Evolutionary conservation across 2,329 filamentous ascomycete genomes (phyloP), one percentile per base, ranked within the genome.

Genomic region (Xylariaceae sp.): DNA sequence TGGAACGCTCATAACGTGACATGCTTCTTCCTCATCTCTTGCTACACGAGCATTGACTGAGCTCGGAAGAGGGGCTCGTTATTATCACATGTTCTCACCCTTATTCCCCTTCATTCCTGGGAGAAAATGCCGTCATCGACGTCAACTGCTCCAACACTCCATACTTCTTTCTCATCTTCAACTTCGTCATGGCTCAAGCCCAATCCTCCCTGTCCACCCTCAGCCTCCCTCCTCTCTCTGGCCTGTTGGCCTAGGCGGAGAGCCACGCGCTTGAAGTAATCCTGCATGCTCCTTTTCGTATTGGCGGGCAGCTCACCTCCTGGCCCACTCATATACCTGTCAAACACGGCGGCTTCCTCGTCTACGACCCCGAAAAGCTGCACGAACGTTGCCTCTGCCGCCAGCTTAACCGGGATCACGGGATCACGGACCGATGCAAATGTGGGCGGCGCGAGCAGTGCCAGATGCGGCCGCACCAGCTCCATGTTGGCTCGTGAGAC

Each of bases 261-360:
- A 1, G 88, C 88, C 48, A 98, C 86, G 29, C 92, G 74, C 73
- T 95, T 95, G 69, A 97, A 97, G 67, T 98, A 98, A 62, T 98
- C 92, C 43, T 82, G 76, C 84, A 98, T 96, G 61, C 83, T 88
- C 52, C 90, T 76, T 73, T 94, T 92, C 13, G 80, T 80, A 28
- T 78, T 83, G 0, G 85, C 65, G 7, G 81, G 72, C 43, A 96
- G 64, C 3, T 78, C 76, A 35, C 76, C 75, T 5, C 68, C 71
- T 1, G 76, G 78, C 0, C 81, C 79, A 8, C 76, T 71, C 69
- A 96, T 81, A 64, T 88, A 97, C 65, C 89, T 89, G 53, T 96
- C 89, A 60, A 96, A 97, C 14, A 96, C 79, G 47, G 78, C 81
- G 43, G 72, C 74, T 58, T 96, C 92, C 47, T 89, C 83, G 31